Evolutionary conservation across 2,329 filamentous ascomycete genomes (phyloP).

Genomic region (Beauveria sp.): DNA sequence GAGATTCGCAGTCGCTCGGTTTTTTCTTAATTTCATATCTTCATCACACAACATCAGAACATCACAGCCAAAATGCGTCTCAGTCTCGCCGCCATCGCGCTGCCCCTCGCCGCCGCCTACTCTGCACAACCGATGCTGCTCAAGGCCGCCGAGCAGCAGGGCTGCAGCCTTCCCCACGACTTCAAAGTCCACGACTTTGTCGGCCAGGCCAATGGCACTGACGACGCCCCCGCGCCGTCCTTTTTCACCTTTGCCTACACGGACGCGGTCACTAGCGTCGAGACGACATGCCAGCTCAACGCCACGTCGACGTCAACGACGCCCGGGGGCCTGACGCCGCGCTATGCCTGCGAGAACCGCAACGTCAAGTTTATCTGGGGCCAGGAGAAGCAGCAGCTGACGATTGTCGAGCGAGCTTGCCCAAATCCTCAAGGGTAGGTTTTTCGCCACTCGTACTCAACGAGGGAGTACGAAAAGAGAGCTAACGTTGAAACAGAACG

Average conservation of each 20-base stretch:
- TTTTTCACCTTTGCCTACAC: slow-evolving; percentile 33
- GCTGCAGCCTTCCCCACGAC: slow-evolving; percentile 29
- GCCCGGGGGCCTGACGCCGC: slow-evolving; percentile 22
- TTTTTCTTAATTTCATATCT: neutral
- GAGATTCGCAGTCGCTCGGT: too few species aligned
- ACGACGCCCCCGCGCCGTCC: slow-evolving; percentile 20
- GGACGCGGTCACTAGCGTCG: slow-evolving; percentile 31
- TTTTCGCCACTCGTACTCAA: neutral
- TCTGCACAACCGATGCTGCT: slow-evolving; percentile 19
- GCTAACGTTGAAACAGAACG: slow-evolving; percentile 3
- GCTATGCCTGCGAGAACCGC: slow-evolving; percentile 36
- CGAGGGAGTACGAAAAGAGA: neutral
- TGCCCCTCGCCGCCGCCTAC: slow-evolving; percentile 18
- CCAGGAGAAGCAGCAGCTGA: slow-evolving; percentile 22
- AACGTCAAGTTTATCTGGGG: slow-evolving; percentile 37
- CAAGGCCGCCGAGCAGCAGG: slow-evolving; percentile 16
- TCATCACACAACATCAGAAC: neutral
- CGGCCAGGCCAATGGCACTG: slow-evolving; percentile 24
- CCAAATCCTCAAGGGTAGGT: slow-evolving; percentile 28
- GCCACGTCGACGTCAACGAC: slow-evolving; percentile 30
- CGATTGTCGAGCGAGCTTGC: slow-evolving; percentile 39
- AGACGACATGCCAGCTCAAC: slow-evolving; percentile 37
- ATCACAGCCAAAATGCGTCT: slow-evolving; percentile 5
- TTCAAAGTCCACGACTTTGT: slow-evolving; percentile 33
- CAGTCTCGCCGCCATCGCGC: neutral